Percentiles rank a stretch among this genome's conserved stretches.
These are phyloP conservation scores for Colletotrichum sp. DNA, from an alignment of 2,329 filamentous ascomycete species.

Conservation along the genomic window DNA sequence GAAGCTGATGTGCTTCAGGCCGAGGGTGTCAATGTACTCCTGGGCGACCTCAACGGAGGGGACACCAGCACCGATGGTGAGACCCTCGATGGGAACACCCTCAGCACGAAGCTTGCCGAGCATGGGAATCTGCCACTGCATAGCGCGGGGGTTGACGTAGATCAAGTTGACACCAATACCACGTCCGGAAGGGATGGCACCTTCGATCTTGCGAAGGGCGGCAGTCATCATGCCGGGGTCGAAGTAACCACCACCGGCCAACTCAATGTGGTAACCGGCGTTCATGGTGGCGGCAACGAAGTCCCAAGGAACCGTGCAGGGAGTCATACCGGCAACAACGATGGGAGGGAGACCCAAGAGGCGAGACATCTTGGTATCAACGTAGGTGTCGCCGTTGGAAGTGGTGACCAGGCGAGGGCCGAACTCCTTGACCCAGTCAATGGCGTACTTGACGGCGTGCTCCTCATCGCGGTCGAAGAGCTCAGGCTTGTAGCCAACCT, in stretches of 20 bases:
- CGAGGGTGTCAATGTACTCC: constrained; percentile 91
- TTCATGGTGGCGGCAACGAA: constrained; percentile 94
- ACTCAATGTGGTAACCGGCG: constrained; percentile 91
- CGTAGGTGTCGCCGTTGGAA: constrained; percentile 85
- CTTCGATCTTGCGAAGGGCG: constrained; percentile 84
- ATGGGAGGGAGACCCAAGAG: constrained; percentile 84
- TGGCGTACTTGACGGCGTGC: constrained; percentile 91
- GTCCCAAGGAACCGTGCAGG: constrained; percentile 86
- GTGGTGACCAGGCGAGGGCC: constrained; percentile 92
- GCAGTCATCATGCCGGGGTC: constrained; percentile 82
- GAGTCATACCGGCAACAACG: constrained; percentile 94
- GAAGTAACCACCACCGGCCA: constrained; percentile 90
- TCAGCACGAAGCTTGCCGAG: constrained; percentile 81
- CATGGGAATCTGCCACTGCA: constrained; percentile 91
- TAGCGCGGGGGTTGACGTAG: constrained; percentile 87
- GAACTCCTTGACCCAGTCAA: constrained; percentile 97
- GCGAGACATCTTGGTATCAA: constrained; percentile 96
- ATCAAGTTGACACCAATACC: constrained; percentile 92
- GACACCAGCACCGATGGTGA: constrained; percentile 92
- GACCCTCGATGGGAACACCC: constrained; percentile 88
- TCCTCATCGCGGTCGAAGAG: constrained; percentile 96
- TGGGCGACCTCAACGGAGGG: constrained; percentile 92
- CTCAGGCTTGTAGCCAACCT: constrained; percentile 98
- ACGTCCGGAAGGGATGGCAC: constrained; percentile 80
- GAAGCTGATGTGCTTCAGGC: constrained; percentile 91